These are phyloP conservation scores for Micractinium conductrix DNA, from an alignment of 139 green algal species.

Conservation along the genomic window DNA sequence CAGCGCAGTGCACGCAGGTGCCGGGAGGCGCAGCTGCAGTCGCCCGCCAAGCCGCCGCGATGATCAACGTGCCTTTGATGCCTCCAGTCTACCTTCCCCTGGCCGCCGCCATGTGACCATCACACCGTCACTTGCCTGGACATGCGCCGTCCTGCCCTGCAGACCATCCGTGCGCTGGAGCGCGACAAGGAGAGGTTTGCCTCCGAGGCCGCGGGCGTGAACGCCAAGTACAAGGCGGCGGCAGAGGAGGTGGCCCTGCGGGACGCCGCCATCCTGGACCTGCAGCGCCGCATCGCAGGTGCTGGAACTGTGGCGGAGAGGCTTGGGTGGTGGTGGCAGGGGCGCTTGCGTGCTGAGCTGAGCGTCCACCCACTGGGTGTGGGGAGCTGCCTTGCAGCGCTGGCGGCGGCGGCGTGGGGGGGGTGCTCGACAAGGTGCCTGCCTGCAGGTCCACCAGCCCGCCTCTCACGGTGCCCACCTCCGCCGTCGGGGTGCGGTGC, in stretches of 20 bases:
- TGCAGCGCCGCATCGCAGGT: conserved; percentile 78
- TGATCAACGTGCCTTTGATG: too few relatives aligned
- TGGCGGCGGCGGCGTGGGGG: too few relatives aligned
- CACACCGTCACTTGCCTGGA: not conserved
- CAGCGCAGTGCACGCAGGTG: too few relatives aligned
- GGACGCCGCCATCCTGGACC: conserved; percentile 88
- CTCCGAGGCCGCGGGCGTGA: conserved; percentile 77
- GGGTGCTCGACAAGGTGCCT: too few relatives aligned
- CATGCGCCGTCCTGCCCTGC: not conserved
- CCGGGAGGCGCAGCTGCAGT: too few relatives aligned
- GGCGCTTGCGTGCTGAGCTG: too few relatives aligned
- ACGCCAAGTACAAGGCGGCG: conserved; percentile 77
- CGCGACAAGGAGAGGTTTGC: conserved; percentile 77
- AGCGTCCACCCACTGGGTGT: too few relatives aligned
- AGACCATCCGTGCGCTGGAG: conserved; percentile 67
- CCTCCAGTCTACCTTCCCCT: not conserved
- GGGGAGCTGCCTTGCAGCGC: too few relatives aligned
- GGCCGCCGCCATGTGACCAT: too few relatives aligned
- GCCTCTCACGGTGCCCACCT: not conserved
- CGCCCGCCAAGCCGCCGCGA: too few relatives aligned
- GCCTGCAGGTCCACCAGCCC: not conserved
- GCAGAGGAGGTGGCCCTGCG: conserved; percentile 89
- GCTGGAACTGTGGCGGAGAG: too few relatives aligned
- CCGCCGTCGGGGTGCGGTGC: not conserved
- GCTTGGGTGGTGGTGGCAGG: not conserved